Percentiles rank a stretch among this genome's conserved stretches.
phyloP scores from a whole-genome alignment of 2,329 filamentous ascomycete species.

The Arthroderma sp. region DNA sequence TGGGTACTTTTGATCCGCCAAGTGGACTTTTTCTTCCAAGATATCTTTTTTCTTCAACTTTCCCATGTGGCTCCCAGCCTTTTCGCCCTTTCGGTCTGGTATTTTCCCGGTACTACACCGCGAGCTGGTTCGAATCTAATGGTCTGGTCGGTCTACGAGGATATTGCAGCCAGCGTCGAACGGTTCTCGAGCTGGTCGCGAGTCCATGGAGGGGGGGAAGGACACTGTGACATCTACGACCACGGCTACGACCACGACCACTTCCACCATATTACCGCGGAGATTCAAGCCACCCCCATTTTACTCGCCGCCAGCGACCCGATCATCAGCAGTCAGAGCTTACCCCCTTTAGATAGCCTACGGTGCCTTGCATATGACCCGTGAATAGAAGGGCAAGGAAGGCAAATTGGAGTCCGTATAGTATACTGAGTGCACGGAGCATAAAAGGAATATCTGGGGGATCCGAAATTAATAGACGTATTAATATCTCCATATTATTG shows the following conservation, averaged over 20 bases:
- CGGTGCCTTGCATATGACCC: background rate
- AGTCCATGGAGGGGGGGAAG: background rate
- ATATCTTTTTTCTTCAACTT: background rate
- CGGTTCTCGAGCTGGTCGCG: background rate
- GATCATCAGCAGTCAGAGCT: background rate
- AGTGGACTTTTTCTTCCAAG: background rate
- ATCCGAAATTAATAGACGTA: background rate
- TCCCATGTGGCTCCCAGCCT: background rate
- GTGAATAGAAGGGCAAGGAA: background rate
- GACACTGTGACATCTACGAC: too few species aligned
- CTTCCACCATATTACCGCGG: too few species aligned
- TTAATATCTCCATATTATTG: background rate
- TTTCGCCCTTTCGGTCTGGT: too few species aligned
- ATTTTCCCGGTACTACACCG: too few species aligned
- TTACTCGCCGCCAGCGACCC: background rate
- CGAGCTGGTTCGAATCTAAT: background rate
- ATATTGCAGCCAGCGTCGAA: too few species aligned
- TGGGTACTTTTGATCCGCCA: background rate
- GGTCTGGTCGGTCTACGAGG: too few species aligned
- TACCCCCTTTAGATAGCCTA: background rate
- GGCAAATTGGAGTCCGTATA: background rate
- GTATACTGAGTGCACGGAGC: background rate
- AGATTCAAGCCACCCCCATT: too few species aligned
- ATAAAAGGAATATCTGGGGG: background rate
- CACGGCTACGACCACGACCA: too few species aligned